phyloP scores from a whole-genome alignment of 2,329 filamentous ascomycete species.

The Colletotrichum cordylinicola region DNA sequence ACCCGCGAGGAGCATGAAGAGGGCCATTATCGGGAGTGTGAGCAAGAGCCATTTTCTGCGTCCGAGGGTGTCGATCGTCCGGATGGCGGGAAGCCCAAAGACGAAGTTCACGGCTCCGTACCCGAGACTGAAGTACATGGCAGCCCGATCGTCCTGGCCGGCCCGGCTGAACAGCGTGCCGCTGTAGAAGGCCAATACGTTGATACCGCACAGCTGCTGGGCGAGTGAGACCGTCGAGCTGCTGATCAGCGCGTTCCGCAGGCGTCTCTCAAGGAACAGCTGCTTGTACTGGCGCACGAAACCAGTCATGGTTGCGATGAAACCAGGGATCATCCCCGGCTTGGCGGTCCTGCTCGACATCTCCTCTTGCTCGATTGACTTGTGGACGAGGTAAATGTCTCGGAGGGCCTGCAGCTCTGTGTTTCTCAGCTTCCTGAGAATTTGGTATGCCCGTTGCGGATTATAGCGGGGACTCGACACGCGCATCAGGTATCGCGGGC shows the following conservation, averaged over 20 bases:
- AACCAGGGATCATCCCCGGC: neutral
- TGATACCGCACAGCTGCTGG: conserved; percentile 40
- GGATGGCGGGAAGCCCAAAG: conserved; percentile 45
- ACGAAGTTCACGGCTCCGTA: conserved; percentile 47
- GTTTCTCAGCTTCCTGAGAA: conserved; percentile 39
- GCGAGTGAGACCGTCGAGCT: conserved; percentile 35
- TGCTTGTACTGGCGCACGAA: conserved; percentile 33
- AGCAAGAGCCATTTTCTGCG: conserved; percentile 47
- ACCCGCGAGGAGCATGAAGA: conserved; percentile 45
- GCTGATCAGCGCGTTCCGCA: conserved; percentile 37
- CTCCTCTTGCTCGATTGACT: conserved; percentile 33
- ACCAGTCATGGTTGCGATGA: conserved; percentile 26
- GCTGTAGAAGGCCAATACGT: conserved; percentile 51
- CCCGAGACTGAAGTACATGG: conserved; percentile 38
- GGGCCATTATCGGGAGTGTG: conserved; percentile 48
- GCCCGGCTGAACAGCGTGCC: conserved; percentile 29
- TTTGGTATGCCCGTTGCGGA: conserved; percentile 36
- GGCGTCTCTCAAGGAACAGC: conserved; percentile 30
- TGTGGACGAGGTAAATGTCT: conserved; percentile 45
- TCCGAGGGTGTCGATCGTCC: conserved; percentile 45
- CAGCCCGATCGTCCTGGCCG: conserved; percentile 17
- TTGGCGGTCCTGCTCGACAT: neutral
- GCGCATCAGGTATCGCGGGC: conserved; percentile 44
- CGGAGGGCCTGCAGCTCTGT: conserved; percentile 47
- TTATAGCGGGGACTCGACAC: conserved; percentile 37